Percentiles rank a stretch among this genome's conserved stretches.
phyloP scores from a whole-genome alignment of 1,284 basidiomycete genomes.

The Malassezia caprae region DNA sequence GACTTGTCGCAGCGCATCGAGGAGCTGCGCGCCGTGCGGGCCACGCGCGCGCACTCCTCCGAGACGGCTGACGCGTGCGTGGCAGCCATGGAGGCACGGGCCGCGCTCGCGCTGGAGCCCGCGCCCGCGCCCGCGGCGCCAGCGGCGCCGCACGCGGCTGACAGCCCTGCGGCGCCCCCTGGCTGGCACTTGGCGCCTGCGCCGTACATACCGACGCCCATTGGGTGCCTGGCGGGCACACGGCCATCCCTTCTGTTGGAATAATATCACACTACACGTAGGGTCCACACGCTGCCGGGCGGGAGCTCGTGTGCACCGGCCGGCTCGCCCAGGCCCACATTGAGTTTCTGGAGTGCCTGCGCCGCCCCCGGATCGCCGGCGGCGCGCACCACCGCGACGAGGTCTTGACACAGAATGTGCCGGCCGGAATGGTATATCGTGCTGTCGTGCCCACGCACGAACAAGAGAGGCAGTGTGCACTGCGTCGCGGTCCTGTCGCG shows the following conservation, averaged over 20 bases:
- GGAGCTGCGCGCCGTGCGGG: background rate
- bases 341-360: slow-evolving; percentile 27
- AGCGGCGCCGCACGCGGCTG: background rate
- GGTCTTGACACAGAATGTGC: slow-evolving; percentile 30
- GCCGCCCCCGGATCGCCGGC: slow-evolving; percentile 26
- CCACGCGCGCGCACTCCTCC: background rate
- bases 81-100: slow-evolving; percentile 9
- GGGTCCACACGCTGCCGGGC: slow-evolving; percentile 25
- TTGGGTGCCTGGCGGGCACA: slow-evolving; percentile 12
- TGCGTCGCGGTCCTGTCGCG: background rate
- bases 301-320: slow-evolving; percentile 20
- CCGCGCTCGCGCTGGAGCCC: background rate
- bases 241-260: background rate
- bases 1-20: background rate
- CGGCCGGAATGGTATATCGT: slow-evolving; percentile 36
- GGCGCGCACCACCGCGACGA: slow-evolving; percentile 30
- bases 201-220: slow-evolving; percentile 10
- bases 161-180: background rate
- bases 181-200: slow-evolving; percentile 3
- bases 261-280: slow-evolving; percentile 23
- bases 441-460: slow-evolving; percentile 40
- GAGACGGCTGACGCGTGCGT: background rate
- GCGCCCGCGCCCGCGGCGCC: background rate
- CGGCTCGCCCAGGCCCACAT: slow-evolving; percentile 25
- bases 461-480: slow-evolving; percentile 34